A percentile compares a stretch with the other conserved stretches of the same genome.
Conservation (phyloP, 164 flowering plant genomes). For the Umbellularia californica region DNA sequence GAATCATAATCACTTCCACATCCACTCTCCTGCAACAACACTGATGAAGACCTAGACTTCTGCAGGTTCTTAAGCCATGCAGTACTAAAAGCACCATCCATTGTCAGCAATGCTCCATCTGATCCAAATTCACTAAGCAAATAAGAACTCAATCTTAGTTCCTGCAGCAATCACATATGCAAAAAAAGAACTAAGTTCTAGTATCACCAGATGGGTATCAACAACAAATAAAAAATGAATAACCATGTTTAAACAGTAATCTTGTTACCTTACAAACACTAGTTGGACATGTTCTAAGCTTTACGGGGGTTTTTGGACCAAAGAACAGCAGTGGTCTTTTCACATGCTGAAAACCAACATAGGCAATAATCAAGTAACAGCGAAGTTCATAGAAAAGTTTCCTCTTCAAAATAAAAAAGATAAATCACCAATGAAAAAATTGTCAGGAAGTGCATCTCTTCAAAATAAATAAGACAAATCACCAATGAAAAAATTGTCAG, state of each 20-base stretch:
- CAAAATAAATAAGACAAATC: neutral
- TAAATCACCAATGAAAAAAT: neutral
- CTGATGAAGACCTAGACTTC: slow-evolving; percentile 45
- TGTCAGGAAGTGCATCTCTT: too few relatives aligned
- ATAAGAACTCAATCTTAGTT: slow-evolving; percentile 67
- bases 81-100: slow-evolving; percentile 79
- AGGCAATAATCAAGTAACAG: neutral
- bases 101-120: slow-evolving; percentile 51
- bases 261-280: slow-evolving; percentile 74
- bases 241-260: neutral
- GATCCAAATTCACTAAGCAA: slow-evolving; percentile 63
- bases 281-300: slow-evolving; percentile 69
- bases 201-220: neutral
- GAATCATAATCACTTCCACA: slow-evolving; percentile 30
- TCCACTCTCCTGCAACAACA: slow-evolving; percentile 49
- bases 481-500: neutral
- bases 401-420: neutral
- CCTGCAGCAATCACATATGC: slow-evolving; percentile 38
- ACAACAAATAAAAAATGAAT: neutral
- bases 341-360: slow-evolving; percentile 56
- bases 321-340: slow-evolving; percentile 79
- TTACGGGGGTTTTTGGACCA: slow-evolving; percentile 88
- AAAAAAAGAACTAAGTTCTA: neutral
- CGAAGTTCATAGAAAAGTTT: too few relatives aligned
- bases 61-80: slow-evolving; percentile 73